phyloP scores from a whole-genome alignment of 176 grass and related monocot species.

The Oryza glaberrima region DNA sequence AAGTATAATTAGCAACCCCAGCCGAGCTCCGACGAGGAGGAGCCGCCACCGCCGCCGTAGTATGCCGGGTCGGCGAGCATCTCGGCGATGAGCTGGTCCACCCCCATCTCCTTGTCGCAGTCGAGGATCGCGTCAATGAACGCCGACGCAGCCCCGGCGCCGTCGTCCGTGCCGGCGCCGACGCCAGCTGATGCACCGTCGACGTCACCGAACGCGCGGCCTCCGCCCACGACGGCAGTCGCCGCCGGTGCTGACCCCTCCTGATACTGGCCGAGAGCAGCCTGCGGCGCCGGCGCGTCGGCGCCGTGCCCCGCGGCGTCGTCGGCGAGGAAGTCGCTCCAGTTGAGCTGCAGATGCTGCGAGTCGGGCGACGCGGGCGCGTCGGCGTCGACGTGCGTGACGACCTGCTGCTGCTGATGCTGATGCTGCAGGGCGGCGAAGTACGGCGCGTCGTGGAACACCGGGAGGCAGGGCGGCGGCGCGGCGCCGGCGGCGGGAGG shows the following conservation, averaged over 20 bases:
- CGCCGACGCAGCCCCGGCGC: conserved; percentile 48
- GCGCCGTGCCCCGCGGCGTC: conserved; percentile 11
- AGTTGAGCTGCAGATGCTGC: conserved; percentile 10
- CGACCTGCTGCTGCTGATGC: conserved; percentile 34
- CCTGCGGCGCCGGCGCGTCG: conserved; percentile 38
- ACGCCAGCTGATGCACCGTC: neutral
- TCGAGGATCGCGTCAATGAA: conserved; percentile 92
- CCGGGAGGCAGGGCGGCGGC: conserved; percentile 27
- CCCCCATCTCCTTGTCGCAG: conserved; percentile 70
- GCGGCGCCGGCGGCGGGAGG: neutral
- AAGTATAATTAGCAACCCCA: conserved; percentile 35
- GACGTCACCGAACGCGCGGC: neutral
- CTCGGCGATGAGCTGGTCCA: conserved; percentile 60
- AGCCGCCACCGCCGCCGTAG: conserved; percentile 32
- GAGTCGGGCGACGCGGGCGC: conserved; percentile 38
- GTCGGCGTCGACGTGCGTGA: conserved; percentile 27
- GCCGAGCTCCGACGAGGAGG: conserved; percentile 38
- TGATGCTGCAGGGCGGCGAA: conserved; percentile 30
- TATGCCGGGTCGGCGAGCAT: conserved; percentile 53
- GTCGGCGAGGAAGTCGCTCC: conserved; percentile 51
- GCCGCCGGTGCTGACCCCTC: neutral
- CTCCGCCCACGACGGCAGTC: neutral
- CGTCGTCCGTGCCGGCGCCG: conserved; percentile 31
- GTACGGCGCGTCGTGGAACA: conserved; percentile 54
- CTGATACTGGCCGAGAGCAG: conserved; percentile 36